Base-by-base conservation (phyloP, 2,329 filamentous ascomycete genomes). In the Colletotrichum higginsianum region DNA sequence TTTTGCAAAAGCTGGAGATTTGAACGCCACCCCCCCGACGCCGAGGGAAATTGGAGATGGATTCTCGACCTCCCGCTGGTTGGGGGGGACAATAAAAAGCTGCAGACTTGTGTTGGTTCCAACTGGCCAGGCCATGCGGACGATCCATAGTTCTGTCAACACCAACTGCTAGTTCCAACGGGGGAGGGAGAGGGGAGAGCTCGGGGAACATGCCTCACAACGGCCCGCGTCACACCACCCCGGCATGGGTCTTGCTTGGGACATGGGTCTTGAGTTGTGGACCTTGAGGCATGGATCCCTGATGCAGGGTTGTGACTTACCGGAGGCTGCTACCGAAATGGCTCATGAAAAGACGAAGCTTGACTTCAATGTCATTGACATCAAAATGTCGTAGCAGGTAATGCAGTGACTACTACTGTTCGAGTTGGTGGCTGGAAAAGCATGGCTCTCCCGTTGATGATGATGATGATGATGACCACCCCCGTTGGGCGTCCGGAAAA, bases 141-240 rank as follows among this genome's bases (percentile, higher is more conserved):
- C 42, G 66, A 52, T 65, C 66, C 61, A 65, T 61, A 18, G 26
- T 18, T 13, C 61, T 53, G 16, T 40, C 42, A 56, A 42, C 26
- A 56, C 16, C 26, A 18, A 26, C 21, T 40, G 30, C 23, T 67
- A 26, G 55, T 44, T 16, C 47, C 47, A 62, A 46, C 40, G 65
- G 57, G 40, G 40, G 26, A 1, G 4, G 26, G 4, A 4, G 26
- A n/a, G 4, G 23, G 23, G 23, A 26, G 26, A 47, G 42, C 9
- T 55, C 42, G 65, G 65, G 58, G 57, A 61, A 61, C 50, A 61
- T 53, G 38, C 55, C 35, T 56, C 53, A 47, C 55, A 44, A 38
- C 64, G 46, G 65, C 57, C 58, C 50, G 57, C 42, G 30, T 67
- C 58, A 57, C 57, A 63, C 58, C 65, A 67, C 57, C 13, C 3